Evolutionary conservation across 345 rosid genomes (phyloP).

Genomic region (Erucastrum elatum): DNA sequence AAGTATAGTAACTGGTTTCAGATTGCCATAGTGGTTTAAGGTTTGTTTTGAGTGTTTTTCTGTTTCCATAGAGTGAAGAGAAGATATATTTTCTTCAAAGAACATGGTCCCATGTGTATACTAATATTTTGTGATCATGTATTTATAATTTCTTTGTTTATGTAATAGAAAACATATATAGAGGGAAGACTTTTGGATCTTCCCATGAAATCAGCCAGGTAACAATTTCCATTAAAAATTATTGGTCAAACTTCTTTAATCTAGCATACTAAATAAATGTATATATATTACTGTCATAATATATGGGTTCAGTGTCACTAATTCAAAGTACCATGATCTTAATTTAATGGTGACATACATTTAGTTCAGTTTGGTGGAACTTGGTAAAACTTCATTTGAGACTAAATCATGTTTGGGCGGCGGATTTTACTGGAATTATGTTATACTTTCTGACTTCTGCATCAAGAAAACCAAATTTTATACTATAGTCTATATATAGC

Average conservation of each 20-base stretch:
- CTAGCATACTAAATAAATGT: not conserved
- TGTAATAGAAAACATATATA: slow-evolving; percentile 7
- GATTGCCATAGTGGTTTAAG: slow-evolving; percentile 24
- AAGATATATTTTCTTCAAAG: slow-evolving; percentile 17
- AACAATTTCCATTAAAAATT: slow-evolving; percentile 6
- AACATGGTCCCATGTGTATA: slow-evolving; percentile 43
- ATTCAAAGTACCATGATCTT: not conserved
- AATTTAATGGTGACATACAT: not conserved
- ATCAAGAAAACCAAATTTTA: not conserved
- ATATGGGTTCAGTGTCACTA: not conserved
- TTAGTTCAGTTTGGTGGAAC: not conserved
- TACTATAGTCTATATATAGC: not conserved
- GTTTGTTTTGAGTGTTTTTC: slow-evolving; percentile 16
- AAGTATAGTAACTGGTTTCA: slow-evolving; percentile 13
- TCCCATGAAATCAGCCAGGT: slow-evolving; percentile 3
- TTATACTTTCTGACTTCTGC: not conserved
- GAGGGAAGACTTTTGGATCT: slow-evolving; percentile 30
- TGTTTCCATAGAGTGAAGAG: slow-evolving; percentile 22
- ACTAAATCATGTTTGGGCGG: not conserved
- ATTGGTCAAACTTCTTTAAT: slow-evolving; percentile 8
- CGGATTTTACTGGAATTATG: not conserved
- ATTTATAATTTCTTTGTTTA: slow-evolving; percentile 30
- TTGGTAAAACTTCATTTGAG: not conserved
- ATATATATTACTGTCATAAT: not conserved
- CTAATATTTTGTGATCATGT: slow-evolving; percentile 20